Evolutionary conservation across 83 land plant genomes (phyloP).

Genomic region (Picea engelmannii): DNA sequence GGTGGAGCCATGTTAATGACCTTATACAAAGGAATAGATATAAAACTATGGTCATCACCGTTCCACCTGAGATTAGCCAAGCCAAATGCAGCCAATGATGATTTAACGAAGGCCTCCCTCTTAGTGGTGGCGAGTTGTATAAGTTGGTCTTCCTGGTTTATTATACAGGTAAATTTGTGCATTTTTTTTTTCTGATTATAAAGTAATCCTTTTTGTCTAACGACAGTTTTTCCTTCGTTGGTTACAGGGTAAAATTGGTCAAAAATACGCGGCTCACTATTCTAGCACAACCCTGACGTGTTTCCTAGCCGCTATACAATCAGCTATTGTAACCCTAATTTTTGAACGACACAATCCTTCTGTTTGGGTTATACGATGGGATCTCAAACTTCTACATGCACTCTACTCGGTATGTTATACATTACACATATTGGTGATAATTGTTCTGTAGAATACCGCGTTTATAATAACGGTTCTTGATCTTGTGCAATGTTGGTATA

Average conservation of each 20-base stretch:
- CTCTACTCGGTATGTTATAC: constrained; percentile 41
- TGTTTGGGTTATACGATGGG: constrained; percentile 38
- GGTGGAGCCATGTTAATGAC: constrained; percentile 71
- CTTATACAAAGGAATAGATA: constrained; percentile 45
- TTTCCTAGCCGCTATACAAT: constrained; percentile 39
- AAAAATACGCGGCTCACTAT: constrained; percentile 45
- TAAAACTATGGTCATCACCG: constrained; percentile 24
- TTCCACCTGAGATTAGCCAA: constrained; percentile 16
- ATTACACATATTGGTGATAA: not conserved
- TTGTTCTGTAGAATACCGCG: not conserved
- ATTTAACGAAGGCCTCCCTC: not conserved
- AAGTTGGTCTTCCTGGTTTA: constrained; percentile 63
- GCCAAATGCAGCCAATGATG: not conserved
- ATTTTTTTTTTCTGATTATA: not conserved
- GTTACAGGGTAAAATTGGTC: constrained; percentile 43
- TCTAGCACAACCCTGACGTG: constrained; percentile 53
- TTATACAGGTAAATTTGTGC: constrained; percentile 42
- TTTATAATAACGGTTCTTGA: too few species aligned
- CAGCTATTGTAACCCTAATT: constrained; percentile 21
- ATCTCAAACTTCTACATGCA: constrained; percentile 34
- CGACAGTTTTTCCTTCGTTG: too few species aligned
- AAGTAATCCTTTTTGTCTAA: too few species aligned
- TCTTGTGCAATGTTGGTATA: too few species aligned
- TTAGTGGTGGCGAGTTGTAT: not conserved
- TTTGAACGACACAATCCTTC: constrained; percentile 32